Conservation (phyloP, 768 basidiomycete species). For the Postia placenta region DNA sequence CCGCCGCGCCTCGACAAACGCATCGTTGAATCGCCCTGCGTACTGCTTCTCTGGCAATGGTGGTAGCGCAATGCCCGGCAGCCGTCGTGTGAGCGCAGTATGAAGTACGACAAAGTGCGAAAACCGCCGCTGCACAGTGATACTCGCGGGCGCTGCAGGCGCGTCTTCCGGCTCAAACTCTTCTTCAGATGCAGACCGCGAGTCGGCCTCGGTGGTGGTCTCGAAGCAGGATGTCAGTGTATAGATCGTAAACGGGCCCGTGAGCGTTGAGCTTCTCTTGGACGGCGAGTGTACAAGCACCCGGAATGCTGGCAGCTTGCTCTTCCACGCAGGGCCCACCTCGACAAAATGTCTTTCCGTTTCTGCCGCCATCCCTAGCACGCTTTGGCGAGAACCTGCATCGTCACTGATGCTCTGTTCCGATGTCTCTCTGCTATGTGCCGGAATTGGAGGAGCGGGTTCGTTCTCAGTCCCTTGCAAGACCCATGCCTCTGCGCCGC, state of each 20-base stretch:
- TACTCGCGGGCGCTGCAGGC: constrained; percentile 38
- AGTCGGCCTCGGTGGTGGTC: constrained; percentile 6
- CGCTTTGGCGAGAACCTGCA: constrained; percentile 5
- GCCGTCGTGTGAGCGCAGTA: constrained; percentile 56
- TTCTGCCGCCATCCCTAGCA: constrained; percentile 27
- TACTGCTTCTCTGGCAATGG: constrained; percentile 86
- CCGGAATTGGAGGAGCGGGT: constrained; percentile 13
- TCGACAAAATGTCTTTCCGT: constrained; percentile 70
- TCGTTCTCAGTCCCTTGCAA: constrained; percentile 52
- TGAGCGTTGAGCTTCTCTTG: constrained; percentile 60
- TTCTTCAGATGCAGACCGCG: constrained; percentile 3
- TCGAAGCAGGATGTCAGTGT: constrained; percentile 70
- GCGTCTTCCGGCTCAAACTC: constrained; percentile 18
- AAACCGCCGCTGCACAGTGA: constrained; percentile 78
- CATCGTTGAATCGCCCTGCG: constrained; percentile 70
- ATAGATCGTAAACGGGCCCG: constrained; percentile 73
- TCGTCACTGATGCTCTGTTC: constrained; percentile 31
- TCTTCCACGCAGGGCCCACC: constrained; percentile 64
- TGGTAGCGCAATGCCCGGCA: constrained; percentile 74
- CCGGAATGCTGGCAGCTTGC: constrained; percentile 65
- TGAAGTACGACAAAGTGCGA: constrained; percentile 81
- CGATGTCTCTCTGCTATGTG: constrained; percentile 18
- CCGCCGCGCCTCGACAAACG: constrained; percentile 77
- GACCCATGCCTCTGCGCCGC: constrained; percentile 79
- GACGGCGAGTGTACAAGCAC: constrained; percentile 77